A percentile compares a stretch with the other conserved stretches of the same genome.
Evolutionary conservation across 2,329 filamentous ascomycete genomes (phyloP).

Genomic region (Hysterium pulicare): DNA sequence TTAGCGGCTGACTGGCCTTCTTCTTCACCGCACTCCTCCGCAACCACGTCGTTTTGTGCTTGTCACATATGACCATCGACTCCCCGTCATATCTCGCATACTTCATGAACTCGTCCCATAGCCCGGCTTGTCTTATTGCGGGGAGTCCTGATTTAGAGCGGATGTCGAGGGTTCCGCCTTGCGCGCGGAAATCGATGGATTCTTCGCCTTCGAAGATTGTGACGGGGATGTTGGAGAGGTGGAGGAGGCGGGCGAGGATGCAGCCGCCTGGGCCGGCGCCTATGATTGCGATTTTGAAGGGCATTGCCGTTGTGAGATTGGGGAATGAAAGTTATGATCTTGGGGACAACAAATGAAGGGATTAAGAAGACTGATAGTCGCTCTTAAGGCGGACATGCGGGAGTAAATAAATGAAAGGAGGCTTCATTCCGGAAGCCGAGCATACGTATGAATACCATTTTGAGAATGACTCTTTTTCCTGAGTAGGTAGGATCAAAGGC

Average conservation of each 20-base stretch:
- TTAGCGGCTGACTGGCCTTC: constrained; percentile 6
- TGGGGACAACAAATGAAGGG: too few species aligned
- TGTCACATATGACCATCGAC: constrained; percentile 41
- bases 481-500: too few species aligned
- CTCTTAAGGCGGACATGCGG: too few species aligned
- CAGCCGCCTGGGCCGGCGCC: constrained; percentile 33
- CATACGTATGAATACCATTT: too few species aligned
- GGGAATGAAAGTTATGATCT: too few species aligned
- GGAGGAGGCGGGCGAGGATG: constrained; percentile 35
- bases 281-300: constrained; percentile 32
- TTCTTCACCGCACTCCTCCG: constrained; percentile 10
- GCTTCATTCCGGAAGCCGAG: too few species aligned
- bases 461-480: too few species aligned
- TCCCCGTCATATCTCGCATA: constrained; percentile 43
- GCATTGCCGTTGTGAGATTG: background rate
- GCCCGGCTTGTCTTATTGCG: constrained; percentile 29
- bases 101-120: constrained; percentile 32
- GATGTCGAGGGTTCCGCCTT: constrained; percentile 38
- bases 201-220: constrained; percentile 33
- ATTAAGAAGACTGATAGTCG: too few species aligned
- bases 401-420: too few species aligned
- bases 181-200: constrained; percentile 22
- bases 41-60: constrained; percentile 26
- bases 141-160: constrained; percentile 30
- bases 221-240: constrained; percentile 15